A percentile compares a stretch with the other conserved stretches of the same genome.
Conservation (phyloP, 129 eudicot genomes). For the carrot (Daucus carota) region DNA sequence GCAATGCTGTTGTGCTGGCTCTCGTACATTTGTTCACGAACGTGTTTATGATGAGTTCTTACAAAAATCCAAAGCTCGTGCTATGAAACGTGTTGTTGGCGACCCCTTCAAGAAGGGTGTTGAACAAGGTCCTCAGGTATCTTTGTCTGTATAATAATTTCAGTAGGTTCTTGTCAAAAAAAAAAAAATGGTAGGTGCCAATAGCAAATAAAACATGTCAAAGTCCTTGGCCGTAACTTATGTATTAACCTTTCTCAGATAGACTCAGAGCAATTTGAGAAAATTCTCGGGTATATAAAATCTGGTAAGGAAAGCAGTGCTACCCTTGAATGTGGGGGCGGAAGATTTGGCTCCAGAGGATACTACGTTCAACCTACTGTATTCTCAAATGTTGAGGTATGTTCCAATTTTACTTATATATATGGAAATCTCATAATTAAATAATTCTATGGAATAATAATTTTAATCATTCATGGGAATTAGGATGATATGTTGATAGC, state of each 20-base stretch:
- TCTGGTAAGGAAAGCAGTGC: conserved; percentile 11
- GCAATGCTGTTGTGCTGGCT: conserved; percentile 61
- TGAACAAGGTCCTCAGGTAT: conserved; percentile 42
- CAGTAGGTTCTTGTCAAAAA: no score
- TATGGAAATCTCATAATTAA: no score
- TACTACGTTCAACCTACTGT: conserved; percentile 11
- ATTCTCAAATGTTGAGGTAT: conserved; percentile 6
- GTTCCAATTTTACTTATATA: background rate
- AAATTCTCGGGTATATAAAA: background rate
- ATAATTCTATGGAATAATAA: no score
- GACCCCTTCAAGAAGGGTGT: conserved; percentile 49
- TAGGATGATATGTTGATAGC: conserved; percentile 13
- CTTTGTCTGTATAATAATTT: no score
- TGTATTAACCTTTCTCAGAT: conserved; percentile 5
- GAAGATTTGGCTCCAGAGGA: conserved; percentile 9
- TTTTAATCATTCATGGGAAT: no score
- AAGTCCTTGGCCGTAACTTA: background rate
- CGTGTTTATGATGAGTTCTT: conserved; percentile 45
- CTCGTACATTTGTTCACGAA: conserved; percentile 54
- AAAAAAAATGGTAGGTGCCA: no score
- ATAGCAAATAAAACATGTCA: no score
- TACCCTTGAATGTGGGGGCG: conserved; percentile 10
- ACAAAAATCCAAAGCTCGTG: conserved; percentile 49
- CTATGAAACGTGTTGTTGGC: conserved; percentile 44
- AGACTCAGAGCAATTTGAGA: conserved; percentile 10